These are phyloP conservation scores for Coffea humblotiana DNA, from an alignment of 305 asterid genomes.

Conservation along the genomic window DNA sequence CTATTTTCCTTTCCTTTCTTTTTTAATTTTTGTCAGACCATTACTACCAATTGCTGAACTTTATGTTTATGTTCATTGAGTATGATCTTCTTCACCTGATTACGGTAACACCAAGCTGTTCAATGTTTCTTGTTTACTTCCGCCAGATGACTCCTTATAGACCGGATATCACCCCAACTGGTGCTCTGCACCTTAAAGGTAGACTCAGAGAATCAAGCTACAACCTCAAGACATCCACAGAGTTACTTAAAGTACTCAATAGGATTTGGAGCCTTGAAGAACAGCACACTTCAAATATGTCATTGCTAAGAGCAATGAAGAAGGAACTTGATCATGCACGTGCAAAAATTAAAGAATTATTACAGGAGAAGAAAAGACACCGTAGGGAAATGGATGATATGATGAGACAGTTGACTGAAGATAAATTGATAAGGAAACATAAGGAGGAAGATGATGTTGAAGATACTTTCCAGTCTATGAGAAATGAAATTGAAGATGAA, in stretches of 20 bases:
- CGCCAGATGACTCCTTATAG: conserved; percentile 54
- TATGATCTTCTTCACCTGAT: conserved; percentile 6
- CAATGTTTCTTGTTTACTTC: neutral
- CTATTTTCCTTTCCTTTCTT: neutral
- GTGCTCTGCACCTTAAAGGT: conserved; percentile 41
- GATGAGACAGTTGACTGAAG: conserved; percentile 40
- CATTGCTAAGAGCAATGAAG: conserved; percentile 57
- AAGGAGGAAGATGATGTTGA: conserved; percentile 40
- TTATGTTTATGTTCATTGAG: neutral
- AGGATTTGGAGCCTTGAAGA: conserved; percentile 95
- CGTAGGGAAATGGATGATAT: conserved; percentile 41
- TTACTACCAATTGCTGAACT: neutral
- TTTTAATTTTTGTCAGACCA: neutral
- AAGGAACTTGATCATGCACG: conserved; percentile 57
- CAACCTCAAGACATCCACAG: conserved; percentile 69
- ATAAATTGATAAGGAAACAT: conserved; percentile 38
- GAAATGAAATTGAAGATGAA: conserved; percentile 55
- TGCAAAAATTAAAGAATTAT: conserved; percentile 43
- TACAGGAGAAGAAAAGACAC: conserved; percentile 54
- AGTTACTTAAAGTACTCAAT: conserved; percentile 74
- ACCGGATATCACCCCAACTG: conserved; percentile 36
- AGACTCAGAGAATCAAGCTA: conserved; percentile 53
- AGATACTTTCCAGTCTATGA: conserved; percentile 36
- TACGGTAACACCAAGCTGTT: neutral
- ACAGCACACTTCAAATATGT: conserved; percentile 60